These are phyloP conservation scores for Fusarium odoratissimum DNA, from an alignment of 2,329 filamentous ascomycete genomes.

Conservation along the genomic window DNA sequence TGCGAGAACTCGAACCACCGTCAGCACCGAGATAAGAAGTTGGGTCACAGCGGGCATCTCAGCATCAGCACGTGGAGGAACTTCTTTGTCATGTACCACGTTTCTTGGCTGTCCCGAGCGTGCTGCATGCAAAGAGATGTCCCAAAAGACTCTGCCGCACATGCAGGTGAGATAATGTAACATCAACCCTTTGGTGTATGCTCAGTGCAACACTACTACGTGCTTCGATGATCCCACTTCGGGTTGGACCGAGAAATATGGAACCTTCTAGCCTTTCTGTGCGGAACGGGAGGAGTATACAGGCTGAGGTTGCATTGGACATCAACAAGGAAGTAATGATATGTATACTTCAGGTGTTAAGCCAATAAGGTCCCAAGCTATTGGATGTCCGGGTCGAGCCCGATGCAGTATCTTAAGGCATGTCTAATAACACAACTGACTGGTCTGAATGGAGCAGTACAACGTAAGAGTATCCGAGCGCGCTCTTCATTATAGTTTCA, in stretches of 20 bases:
- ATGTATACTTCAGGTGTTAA: neutral
- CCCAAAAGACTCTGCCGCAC: neutral
- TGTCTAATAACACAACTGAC: neutral
- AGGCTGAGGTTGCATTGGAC: accelerated
- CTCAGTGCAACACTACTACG: neutral
- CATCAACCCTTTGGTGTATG: neutral
- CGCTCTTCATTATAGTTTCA: no score
- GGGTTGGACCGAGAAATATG: neutral
- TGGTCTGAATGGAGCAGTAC: no score
- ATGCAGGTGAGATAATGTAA: constrained; percentile 2
- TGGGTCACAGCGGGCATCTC: neutral
- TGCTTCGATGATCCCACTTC: neutral
- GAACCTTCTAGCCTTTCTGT: neutral
- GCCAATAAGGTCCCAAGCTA: no score
- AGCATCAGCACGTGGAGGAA: neutral
- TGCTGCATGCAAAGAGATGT: neutral
- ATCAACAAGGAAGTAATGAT: neutral
- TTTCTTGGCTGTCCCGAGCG: neutral
- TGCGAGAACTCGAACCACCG: neutral
- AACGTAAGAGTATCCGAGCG: no score
- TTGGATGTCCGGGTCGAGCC: no score
- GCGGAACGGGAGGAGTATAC: accelerated
- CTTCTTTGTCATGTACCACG: neutral
- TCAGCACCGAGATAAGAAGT: neutral
- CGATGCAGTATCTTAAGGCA: no score